Evolutionary conservation across 306 rosid species (phyloP).

Genomic region (Fragaria nilgerrensis): DNA sequence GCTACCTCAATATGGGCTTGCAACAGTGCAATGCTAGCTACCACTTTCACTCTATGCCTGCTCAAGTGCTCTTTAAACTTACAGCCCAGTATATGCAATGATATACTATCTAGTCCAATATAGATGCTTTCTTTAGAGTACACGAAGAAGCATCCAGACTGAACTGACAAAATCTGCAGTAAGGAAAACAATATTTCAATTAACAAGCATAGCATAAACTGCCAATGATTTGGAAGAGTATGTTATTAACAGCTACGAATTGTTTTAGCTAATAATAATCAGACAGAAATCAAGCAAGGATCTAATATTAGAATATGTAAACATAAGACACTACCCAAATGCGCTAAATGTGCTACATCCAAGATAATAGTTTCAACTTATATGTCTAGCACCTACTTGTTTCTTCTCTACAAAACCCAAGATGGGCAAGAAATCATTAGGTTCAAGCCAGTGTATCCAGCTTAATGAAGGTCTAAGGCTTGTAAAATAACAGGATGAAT

Average conservation of each 20-base stretch:
- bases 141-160: conserved; percentile 21
- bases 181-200: conserved; percentile 20
- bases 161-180: conserved; percentile 30
- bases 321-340: not conserved
- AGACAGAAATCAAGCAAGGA: not conserved
- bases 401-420: not conserved
- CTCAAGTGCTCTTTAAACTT: conserved; percentile 2
- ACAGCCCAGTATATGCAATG: conserved; percentile 4
- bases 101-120: not conserved
- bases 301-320: not conserved
- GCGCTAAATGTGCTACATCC: not conserved
- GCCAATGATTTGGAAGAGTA: not conserved
- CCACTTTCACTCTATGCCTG: not conserved
- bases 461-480: not conserved
- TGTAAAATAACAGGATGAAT: not conserved
- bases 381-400: not conserved
- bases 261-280: not conserved
- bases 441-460: not conserved
- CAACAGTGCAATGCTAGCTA: not conserved
- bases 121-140: not conserved
- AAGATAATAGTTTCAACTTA: not conserved
- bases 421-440: not conserved
- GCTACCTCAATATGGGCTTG: not conserved
- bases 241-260: not conserved
- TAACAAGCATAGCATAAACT: not conserved